A percentile compares a stretch with the other conserved stretches of the same genome.
These are phyloP conservation scores for Friedmanniomyces simplex DNA, from an alignment of 495 filamentous ascomycete genomes.

Conservation along the genomic window DNA sequence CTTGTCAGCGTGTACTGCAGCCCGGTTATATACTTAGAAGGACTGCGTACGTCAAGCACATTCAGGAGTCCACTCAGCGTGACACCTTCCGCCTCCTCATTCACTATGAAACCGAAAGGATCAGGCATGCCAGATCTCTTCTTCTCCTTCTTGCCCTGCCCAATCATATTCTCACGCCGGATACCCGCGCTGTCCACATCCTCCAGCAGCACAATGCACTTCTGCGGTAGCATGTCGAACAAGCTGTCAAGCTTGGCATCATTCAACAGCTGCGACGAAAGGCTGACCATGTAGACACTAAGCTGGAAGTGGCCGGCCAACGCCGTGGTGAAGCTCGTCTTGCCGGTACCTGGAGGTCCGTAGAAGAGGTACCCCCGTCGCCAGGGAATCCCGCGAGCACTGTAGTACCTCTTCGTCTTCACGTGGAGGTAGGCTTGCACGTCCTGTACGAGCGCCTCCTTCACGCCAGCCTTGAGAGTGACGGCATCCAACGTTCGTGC, in stretches of 20 bases:
- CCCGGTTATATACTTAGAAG: no score
- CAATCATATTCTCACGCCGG: conserved; percentile 26
- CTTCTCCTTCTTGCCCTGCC: not conserved
- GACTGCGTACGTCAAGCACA: conserved; percentile 23
- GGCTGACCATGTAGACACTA: conserved; percentile 52
- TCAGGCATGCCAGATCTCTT: not conserved
- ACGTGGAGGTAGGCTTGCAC: conserved; percentile 27
- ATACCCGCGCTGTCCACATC: conserved; percentile 21
- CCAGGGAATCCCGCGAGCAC: conserved; percentile 32
- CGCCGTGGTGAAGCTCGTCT: conserved; percentile 5
- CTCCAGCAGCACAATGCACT: conserved; percentile 24
- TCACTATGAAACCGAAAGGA: not conserved
- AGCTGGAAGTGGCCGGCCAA: conserved; percentile 46
- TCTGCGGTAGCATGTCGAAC: conserved; percentile 21
- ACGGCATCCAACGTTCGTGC: not conserved
- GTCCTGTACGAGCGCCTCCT: conserved; percentile 20
- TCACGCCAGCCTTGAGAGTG: conserved; percentile 9
- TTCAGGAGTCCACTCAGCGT: conserved; percentile 23
- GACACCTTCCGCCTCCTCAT: not conserved
- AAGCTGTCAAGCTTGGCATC: conserved; percentile 28
- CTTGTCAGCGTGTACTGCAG: no score
- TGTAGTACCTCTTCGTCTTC: conserved; percentile 30
- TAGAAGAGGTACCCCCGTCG: conserved; percentile 12
- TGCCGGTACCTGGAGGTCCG: no score
- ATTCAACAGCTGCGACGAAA: conserved; percentile 20